These are phyloP conservation scores for Pseudopyrenochaeta lycopersici DNA, from an alignment of 2,329 filamentous ascomycete species.

Conservation along the genomic window DNA sequence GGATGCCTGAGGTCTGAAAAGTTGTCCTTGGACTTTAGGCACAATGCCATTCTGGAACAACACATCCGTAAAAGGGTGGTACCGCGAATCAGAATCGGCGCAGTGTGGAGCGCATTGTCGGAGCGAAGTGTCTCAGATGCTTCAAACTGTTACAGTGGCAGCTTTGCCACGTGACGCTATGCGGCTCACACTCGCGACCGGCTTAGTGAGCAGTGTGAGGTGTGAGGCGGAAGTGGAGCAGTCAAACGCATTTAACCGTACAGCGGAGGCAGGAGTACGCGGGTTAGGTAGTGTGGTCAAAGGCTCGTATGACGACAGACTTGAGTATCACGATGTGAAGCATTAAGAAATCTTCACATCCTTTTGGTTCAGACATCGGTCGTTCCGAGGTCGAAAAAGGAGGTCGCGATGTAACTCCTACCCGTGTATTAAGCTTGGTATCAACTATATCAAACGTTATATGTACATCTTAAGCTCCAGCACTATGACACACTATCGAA, in stretches of 20 bases:
- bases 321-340: too few species aligned
- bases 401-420: too few species aligned
- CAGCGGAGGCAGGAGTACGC: background rate
- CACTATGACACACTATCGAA: slow-evolving; percentile 42
- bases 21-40: background rate
- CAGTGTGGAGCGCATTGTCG: slow-evolving; percentile 1
- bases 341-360: too few species aligned
- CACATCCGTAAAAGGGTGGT: background rate
- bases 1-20: background rate
- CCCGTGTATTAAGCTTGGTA: too few species aligned
- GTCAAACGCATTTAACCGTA: slow-evolving; percentile 6
- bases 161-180: slow-evolving; percentile 4
- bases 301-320: too few species aligned
- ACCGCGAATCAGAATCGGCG: background rate
- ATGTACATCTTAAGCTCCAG: background rate
- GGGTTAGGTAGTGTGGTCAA: background rate
- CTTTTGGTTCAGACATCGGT: too few species aligned
- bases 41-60: background rate
- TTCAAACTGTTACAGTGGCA: slow-evolving; percentile 12
- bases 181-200: slow-evolving; percentile 6
- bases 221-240: background rate
- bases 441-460: too few species aligned
- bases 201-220: slow-evolving; percentile 2
- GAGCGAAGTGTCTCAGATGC: slow-evolving; percentile 6
- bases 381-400: too few species aligned